Evolutionary conservation across 164 flowering plant genomes (phyloP), one percentile per base, ranked within the genome.

Genomic region (Chimonanthus praecox): DNA sequence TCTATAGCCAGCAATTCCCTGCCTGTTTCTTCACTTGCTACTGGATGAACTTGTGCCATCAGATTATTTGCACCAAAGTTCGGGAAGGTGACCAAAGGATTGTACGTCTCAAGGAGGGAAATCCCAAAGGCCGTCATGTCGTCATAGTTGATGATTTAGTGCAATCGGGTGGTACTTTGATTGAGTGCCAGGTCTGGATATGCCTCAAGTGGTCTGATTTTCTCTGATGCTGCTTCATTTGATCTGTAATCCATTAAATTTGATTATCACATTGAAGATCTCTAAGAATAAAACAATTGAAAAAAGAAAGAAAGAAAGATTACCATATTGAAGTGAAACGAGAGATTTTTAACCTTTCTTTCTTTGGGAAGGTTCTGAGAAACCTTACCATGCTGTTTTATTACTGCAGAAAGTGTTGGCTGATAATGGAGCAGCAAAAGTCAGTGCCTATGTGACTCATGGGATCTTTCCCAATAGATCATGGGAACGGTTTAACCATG

Each of bases 81-180:
- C 88, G 98, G 73, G 98, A 94, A 83, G 99, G 94, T 21, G 87
- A 90, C 78, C 89, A 87, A 78, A 78, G 99, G 51, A 86, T 94
- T 74, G 99, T 96, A 47, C 93, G 98, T 68, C 76, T 96, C 54
- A 94, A 94, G 78, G 99, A 96, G 80, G 99, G 98, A 80, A 90
- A 96, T 62, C 94, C 98, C 18, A 80, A 71, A 71, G 98, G 97
- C 60, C 89, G 95, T 47, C 99, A 94, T 80, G 92, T 96, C 75
- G 97, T 96, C 69, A 96, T 96, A 60, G 98, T 96, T 74, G 99
- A 96, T 86, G 99, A 96, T 84, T 86, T 96, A 75, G 98, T 96
- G 58, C 99, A 96, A 75, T 96, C 99, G 4, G 99, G 99, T 72
- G 95, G 98, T 71, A 96, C 98, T 64, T 84, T 96, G 71, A 82